Base-by-base conservation (phyloP, 78 protist genomes). In the Guillardia theta region DNA sequence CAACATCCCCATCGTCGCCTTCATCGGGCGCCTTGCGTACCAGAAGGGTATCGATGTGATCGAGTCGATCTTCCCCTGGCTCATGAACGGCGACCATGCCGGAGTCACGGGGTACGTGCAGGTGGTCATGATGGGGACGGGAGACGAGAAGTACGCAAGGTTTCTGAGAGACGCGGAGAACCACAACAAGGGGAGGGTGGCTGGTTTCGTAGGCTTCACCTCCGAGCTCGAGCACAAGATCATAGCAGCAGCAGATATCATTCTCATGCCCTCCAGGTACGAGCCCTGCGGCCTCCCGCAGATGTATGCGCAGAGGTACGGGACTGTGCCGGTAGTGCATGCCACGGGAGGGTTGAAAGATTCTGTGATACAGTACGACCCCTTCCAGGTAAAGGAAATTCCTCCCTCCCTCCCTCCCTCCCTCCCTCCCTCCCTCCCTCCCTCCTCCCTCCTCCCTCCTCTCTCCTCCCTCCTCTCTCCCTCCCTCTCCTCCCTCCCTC, bases 261-360 rank as follows among this genome's bases (percentile, higher is more conserved):
- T 70, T 24, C 46, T 70, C 83, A 70, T 70, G 83, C 83, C 83
- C 41, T 70, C 83, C 45, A 58, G 90, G 30, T 78, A 78, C 90
- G 90, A 78, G 90, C 90, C 90, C 24, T 78, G 90, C 90, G 90
- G 90, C 6, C 90, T 78, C 53, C 90, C 90, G 9, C 90, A 78
- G 90, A 18, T 78, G 50, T 78, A 78, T 30, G 90, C 90, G 50
- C 90, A 78, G 90, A 45, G 90, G 43, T 78, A 78, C 48, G 90
- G 90, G 53, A 78, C 90, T 1, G 48, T 78, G 6, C 90, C 90
- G 6, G 90, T 78, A 10, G 90, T 78, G 43, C 90, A 78, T 30
- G 45, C 90, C 90, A 78, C 90, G 18, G 90, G 90, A 27, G 90
- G 90, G n/a, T 19, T 78, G 15, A 78, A 78, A 19, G 90, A 78